These are phyloP conservation scores for Neocallimastix lanati DNA, from an alignment of 192 early-diverging fungal species.

Conservation along the genomic window DNA sequence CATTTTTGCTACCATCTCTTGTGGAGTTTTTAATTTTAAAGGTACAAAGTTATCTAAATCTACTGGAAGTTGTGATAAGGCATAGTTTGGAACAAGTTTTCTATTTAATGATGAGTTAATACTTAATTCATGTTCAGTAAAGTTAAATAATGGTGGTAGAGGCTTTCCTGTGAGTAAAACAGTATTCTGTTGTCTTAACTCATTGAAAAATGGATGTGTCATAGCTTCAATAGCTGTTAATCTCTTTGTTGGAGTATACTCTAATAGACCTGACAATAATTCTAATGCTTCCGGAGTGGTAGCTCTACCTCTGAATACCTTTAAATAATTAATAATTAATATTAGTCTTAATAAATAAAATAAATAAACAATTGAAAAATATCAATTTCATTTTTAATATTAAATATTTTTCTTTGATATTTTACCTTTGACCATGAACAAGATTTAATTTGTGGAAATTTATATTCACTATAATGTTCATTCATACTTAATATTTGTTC, in stretches of 20 bases:
- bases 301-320: conserved; percentile 68
- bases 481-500: conserved; percentile 97
- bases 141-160: conserved; percentile 83
- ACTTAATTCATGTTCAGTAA: conserved; percentile 59
- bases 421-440: conserved; percentile 71
- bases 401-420: neutral
- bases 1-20: too few relatives aligned
- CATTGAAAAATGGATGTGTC: conserved; percentile 93
- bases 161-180: conserved; percentile 62
- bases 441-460: conserved; percentile 93
- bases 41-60: too few relatives aligned
- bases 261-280: conserved; percentile 63
- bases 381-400: too few relatives aligned
- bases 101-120: conserved; percentile 65
- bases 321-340: too few relatives aligned
- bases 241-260: conserved; percentile 74
- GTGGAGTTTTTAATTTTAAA: too few relatives aligned
- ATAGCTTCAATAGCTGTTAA: conserved; percentile 78
- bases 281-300: conserved; percentile 71
- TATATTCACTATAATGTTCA: conserved; percentile 93
- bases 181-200: conserved; percentile 70
- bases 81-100: conserved; percentile 46
- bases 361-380: too few relatives aligned
- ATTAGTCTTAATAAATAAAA: too few relatives aligned
- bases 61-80: too few relatives aligned